phyloP scores from a whole-genome alignment of 345 rosid genomes.

The Populus tremula region DNA sequence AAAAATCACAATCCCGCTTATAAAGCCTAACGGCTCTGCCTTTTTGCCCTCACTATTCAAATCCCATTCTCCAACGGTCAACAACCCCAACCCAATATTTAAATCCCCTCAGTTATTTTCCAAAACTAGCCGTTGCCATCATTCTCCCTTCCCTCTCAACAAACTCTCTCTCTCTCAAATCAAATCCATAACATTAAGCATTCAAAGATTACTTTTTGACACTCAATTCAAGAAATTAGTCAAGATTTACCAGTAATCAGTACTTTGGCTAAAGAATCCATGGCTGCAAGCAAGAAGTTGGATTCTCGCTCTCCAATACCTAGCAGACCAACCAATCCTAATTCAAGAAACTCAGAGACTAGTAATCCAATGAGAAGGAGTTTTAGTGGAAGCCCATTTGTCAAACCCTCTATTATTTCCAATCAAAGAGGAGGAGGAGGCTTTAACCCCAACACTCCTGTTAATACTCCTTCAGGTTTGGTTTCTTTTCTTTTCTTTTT shows the following conservation, averaged over 20 bases:
- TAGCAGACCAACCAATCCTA: slow-evolving; percentile 36
- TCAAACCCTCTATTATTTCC: slow-evolving; percentile 41
- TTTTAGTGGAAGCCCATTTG: slow-evolving; percentile 54
- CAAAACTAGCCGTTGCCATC: slow-evolving; percentile 22
- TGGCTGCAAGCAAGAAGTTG: slow-evolving; percentile 19
- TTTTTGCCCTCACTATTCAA: slow-evolving; percentile 2
- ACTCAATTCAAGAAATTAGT: background rate
- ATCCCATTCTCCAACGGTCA: slow-evolving; percentile 14
- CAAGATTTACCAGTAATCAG: background rate
- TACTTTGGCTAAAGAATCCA: background rate
- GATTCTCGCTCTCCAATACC: slow-evolving; percentile 26
- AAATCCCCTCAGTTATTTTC: background rate
- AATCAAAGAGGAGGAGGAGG: slow-evolving; percentile 35
- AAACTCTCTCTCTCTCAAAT: background rate
- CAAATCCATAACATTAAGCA: background rate
- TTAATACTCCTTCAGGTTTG: slow-evolving; percentile 62
- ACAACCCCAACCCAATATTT: background rate
- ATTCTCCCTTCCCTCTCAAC: background rate
- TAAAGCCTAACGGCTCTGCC: slow-evolving; percentile 9
- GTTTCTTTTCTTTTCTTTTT: background rate
- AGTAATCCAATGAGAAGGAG: slow-evolving; percentile 67
- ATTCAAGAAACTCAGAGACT: slow-evolving; percentile 54
- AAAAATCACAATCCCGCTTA: background rate
- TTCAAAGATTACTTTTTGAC: background rate
- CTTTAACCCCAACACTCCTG: slow-evolving; percentile 51